phyloP scores from a whole-genome alignment of 805 yeast genomes.

The Blastobotrys attinorum region DNA sequence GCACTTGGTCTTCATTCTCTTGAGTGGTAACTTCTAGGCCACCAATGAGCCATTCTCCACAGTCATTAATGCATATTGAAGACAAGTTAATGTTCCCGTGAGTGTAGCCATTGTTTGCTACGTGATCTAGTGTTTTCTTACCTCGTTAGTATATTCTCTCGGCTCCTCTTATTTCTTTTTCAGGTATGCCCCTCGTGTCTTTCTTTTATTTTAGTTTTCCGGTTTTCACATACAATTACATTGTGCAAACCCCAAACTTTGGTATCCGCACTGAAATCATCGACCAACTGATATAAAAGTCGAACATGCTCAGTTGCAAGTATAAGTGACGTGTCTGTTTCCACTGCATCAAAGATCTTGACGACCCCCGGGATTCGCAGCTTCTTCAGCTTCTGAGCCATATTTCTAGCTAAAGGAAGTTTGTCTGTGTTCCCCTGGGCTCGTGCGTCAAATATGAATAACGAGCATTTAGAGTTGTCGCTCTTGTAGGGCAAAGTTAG shows the following conservation, averaged over 20 bases:
- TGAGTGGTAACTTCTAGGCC: constrained; percentile 68
- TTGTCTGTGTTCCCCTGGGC: constrained; percentile 27
- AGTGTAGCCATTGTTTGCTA: constrained; percentile 45
- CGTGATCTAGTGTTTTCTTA: constrained; percentile 47
- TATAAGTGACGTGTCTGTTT: constrained; percentile 48
- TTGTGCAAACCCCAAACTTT: constrained; percentile 48
- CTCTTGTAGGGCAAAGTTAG: constrained; percentile 28
- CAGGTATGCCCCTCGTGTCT: too few relatives aligned
- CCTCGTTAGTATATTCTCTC: too few relatives aligned
- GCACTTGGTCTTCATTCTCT: constrained; percentile 36
- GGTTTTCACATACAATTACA: too few relatives aligned
- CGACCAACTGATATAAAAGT: constrained; percentile 41
- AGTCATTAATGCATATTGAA: constrained; percentile 50
- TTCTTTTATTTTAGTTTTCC: too few relatives aligned
- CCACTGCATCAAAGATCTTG: constrained; percentile 53
- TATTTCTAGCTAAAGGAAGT: constrained; percentile 37
- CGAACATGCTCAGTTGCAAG: constrained; percentile 60
- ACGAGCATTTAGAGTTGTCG: constrained; percentile 44
- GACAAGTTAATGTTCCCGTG: constrained; percentile 55
- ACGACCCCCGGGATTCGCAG: constrained; percentile 66
- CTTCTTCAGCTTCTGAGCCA: constrained; percentile 41
- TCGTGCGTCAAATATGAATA: constrained; percentile 54
- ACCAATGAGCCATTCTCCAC: constrained; percentile 78
- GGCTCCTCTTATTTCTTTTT: too few relatives aligned
- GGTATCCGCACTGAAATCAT: constrained; percentile 28